phyloP scores from a whole-genome alignment of 1,139 yeast genomes.

The Yamadazyma songkhlaensis region DNA sequence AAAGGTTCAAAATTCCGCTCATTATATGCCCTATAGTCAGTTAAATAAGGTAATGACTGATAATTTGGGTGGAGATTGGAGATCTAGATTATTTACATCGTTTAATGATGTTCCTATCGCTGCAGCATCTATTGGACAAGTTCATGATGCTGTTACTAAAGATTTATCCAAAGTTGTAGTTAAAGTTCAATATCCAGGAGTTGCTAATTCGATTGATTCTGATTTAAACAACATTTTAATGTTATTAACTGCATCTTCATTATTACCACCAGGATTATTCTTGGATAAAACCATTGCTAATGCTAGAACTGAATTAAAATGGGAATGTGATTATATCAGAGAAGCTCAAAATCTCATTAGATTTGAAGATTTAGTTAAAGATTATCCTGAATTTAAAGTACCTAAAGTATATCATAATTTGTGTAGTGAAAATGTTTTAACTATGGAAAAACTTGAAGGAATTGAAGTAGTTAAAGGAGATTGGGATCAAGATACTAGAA shows the following conservation, averaged over 20 bases:
- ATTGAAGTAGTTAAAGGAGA: slow-evolving; percentile 75
- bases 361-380: slow-evolving; percentile 58
- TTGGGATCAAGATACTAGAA: slow-evolving; percentile 68
- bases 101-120: slow-evolving; percentile 93
- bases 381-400: slow-evolving; percentile 71
- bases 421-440: slow-evolving; percentile 79
- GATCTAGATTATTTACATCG: slow-evolving; percentile 56
- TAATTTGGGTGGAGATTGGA: slow-evolving; percentile 83
- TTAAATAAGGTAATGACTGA: slow-evolving; percentile 69
- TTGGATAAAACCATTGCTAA: slow-evolving; percentile 90
- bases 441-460: slow-evolving; percentile 90
- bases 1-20: slow-evolving; percentile 90
- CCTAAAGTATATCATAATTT: slow-evolving; percentile 78
- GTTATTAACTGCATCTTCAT: slow-evolving; percentile 79
- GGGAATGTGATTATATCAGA: slow-evolving; percentile 96
- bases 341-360: slow-evolving; percentile 80
- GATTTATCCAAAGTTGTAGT: slow-evolving; percentile 82
- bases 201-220: slow-evolving; percentile 86
- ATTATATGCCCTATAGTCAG: slow-evolving; percentile 94
- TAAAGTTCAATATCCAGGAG: slow-evolving; percentile 98
- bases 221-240: slow-evolving; percentile 83
- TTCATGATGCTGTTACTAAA: slow-evolving; percentile 75
- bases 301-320: slow-evolving; percentile 87
- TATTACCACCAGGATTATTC: slow-evolving; percentile 89
- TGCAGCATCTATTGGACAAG: slow-evolving; percentile 98